Base-by-base conservation (phyloP, 2,329 filamentous ascomycete species). In the Neurospora crassa region DNA sequence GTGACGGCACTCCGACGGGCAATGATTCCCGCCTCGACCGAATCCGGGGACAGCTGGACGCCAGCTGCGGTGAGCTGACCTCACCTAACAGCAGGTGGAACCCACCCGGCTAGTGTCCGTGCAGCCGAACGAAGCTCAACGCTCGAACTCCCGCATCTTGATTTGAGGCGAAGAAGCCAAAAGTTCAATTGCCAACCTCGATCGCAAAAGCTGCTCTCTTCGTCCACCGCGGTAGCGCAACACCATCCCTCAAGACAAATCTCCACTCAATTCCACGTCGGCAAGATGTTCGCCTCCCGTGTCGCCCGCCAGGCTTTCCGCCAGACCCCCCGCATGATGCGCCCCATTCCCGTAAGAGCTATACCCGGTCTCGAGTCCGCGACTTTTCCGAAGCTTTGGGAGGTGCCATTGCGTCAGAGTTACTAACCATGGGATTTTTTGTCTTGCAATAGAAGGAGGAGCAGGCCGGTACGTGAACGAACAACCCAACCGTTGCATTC, bases 331-430 rank as follows among this genome's bases (percentile, higher is more conserved):
- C 87, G 88, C 83, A 86, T 90, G 87, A 87, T 91, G 86, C 84
- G 85, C 81, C 89, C 91, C 76, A 82, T 92, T 79, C 92, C 92
- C 78, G 93, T 95, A 85, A 85, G 90, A 85, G 76, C 73, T 11
- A 63, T n/a, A 24, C 53, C 47, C 70, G 70, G 68, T 68, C n/a
- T 69, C 73, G 63, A 69, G 67, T 72, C 43, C 74, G 68, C 70
- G 47, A 74, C 72, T 70, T 75, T 74, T 73, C 70, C 53, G 53
- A 63, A 63, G 53, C 29, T 63, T 16, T 14, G 53, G 29, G 53
- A 63, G 53, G 53, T 63, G 29, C 68, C 42, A 75, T 77, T 74
- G 72, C 73, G 74, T 72, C 78, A 77, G 80, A 79, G 77, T 63
- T 63, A 29, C 78, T 82, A 79, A 82, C 80, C 76, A 70, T 2